Base-by-base conservation (phyloP, 495 filamentous ascomycete genomes). In the Poronia punctata region DNA sequence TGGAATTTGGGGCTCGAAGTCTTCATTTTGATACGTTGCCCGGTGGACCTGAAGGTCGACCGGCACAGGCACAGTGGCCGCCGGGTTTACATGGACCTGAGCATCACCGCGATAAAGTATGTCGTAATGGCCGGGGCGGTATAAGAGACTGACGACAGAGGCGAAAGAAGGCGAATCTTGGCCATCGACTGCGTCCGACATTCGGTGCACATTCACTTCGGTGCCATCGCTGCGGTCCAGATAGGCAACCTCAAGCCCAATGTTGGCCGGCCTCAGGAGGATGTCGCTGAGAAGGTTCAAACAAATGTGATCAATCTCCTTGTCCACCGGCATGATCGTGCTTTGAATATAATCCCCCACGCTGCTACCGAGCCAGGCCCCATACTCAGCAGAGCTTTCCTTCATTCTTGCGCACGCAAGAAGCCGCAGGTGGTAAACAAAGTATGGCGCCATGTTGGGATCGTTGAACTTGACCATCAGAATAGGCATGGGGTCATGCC, bases 401-500 rank as follows among this genome's bases (percentile, higher is more conserved):
- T 84, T 90, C 69, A 97, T 82, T 79, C 82, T 93, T 10, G 89
- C 80, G 52, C 81, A 82, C 3, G 92, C 92, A 28, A 98, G 72
- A 28, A 95, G 73, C 69, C 95, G 62, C 15, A 67, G 46, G 48
- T 71, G 70, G 54, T 70, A 75, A 44, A 96, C 81, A 47, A 95
- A 80, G 36, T 76, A 72, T 53, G 81, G 78, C 17, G 86, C 82
- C 21, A 65, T 57, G 35, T 73, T 72, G 4, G 66, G 54, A 28
- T 83, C 70, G 56, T 95, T 95, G 72, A 97, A 96, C 5, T 70
- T 68, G n/a, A 78, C 65, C 29, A 80, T 61, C 6, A 98, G 67
- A 20, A 78, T 67, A 3, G 67, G 62, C 48, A 80, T 59, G 12
- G 70, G 81, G 43, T 79, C 77, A 14, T 72, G 62, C 15, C 60